Conservation (phyloP, 805 yeast species). For the Barnettozyma vustinii region DNA sequence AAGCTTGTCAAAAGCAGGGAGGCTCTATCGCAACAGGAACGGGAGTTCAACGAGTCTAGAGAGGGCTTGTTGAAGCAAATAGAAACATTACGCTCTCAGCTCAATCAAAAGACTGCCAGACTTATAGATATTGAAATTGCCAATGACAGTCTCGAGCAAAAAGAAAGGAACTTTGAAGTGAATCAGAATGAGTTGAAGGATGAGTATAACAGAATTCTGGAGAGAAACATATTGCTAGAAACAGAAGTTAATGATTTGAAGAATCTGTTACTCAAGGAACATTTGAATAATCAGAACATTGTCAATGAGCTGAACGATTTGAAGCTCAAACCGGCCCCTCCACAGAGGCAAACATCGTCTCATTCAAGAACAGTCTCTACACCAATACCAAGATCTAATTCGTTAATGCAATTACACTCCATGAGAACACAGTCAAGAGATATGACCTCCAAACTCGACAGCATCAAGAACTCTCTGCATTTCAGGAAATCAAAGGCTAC, state of each 20-base stretch:
- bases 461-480: slow-evolving; percentile 22
- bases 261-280: slow-evolving; percentile 23
- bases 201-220: slow-evolving; percentile 32
- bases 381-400: slow-evolving; percentile 22
- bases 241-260: slow-evolving; percentile 30
- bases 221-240: slow-evolving; percentile 34
- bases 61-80: slow-evolving; percentile 19
- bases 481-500: slow-evolving; percentile 13
- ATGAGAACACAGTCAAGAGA: slow-evolving; percentile 27
- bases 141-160: slow-evolving; percentile 40
- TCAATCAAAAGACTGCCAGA: slow-evolving; percentile 26
- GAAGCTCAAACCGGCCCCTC: slow-evolving; percentile 3
- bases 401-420: slow-evolving; percentile 26
- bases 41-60: slow-evolving; percentile 20
- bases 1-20: slow-evolving; percentile 26
- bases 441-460: slow-evolving; percentile 25
- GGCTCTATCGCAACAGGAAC: slow-evolving; percentile 24
- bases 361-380: slow-evolving; percentile 1
- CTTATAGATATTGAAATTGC: slow-evolving; percentile 37
- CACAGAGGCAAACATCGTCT: neutral
- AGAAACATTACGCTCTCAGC: slow-evolving; percentile 25
- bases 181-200: slow-evolving; percentile 31
- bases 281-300: slow-evolving; percentile 25
- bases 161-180: slow-evolving; percentile 31
- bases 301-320: slow-evolving; percentile 20